Conservation (phyloP, 192 early-diverging fungal species). For the Coemansia sp. region DNA sequence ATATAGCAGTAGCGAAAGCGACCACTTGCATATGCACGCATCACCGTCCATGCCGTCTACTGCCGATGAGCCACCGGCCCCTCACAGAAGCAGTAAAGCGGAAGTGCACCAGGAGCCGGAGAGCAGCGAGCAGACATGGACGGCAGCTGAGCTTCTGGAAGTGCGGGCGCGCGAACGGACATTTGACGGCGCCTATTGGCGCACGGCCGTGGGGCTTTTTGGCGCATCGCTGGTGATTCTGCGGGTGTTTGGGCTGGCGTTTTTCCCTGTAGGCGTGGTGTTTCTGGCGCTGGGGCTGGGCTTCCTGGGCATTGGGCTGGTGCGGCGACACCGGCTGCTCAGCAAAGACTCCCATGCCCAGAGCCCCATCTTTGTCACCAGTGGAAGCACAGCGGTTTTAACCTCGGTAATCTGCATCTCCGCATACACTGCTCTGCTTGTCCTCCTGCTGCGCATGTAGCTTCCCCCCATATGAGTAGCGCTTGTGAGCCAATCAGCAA, state of each 20-base stretch:
- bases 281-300: conserved; percentile 47
- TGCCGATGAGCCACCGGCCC: not conserved
- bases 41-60: conserved; percentile 4
- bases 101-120: conserved; percentile 11
- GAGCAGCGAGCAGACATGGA: conserved; percentile 31
- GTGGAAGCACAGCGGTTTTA: conserved; percentile 34
- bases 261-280: conserved; percentile 49
- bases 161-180: conserved; percentile 51
- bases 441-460: conserved; percentile 36
- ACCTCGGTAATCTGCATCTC: conserved; percentile 38
- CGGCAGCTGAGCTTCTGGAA: conserved; percentile 50
- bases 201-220: conserved; percentile 47
- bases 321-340: conserved; percentile 29
- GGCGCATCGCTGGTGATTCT: conserved; percentile 49
- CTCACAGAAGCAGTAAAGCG: not conserved
- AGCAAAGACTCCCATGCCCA: conserved; percentile 34
- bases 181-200: conserved; percentile 55
- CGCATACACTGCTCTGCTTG: conserved; percentile 39
- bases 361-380: conserved; percentile 35
- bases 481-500: not conserved
- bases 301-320: conserved; percentile 47
- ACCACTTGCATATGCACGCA: not conserved
- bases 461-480: no score
- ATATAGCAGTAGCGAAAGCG: not conserved
- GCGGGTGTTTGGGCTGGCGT: conserved; percentile 42